A percentile compares a stretch with the other conserved stretches of the same genome.
phyloP scores from a whole-genome alignment of 257 asterid species.

The Solanum verrucosum region DNA sequence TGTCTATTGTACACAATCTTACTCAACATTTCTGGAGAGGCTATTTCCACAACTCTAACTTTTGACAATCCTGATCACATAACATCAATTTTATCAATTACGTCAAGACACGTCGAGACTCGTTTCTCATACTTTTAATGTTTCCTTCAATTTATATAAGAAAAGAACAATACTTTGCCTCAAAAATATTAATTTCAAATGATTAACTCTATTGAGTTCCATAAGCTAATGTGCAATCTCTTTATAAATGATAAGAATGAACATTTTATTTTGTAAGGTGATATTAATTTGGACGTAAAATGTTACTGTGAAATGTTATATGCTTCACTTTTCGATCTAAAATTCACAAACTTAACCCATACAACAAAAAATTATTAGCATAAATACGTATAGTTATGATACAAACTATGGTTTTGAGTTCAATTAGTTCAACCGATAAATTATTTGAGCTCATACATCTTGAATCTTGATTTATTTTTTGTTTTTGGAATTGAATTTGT shows the following conservation, averaged over 20 bases:
- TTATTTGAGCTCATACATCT: neutral
- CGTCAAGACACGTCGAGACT: fast-evolving
- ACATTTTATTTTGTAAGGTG: neutral
- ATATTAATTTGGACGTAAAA: neutral
- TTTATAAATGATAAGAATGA: neutral
- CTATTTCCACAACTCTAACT: fast-evolving
- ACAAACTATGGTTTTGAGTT: neutral
- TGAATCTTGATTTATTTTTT: neutral
- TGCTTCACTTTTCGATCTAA: neutral
- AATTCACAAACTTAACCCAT: neutral
- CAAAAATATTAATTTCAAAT: neutral
- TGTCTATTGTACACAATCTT: neutral
- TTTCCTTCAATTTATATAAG: neutral
- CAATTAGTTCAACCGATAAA: neutral
- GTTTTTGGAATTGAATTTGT: neutral
- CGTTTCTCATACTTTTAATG: neutral
- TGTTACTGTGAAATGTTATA: neutral
- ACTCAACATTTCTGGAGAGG: neutral
- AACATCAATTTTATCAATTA: neutral
- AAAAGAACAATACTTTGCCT: fast-evolving
- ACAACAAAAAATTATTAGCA: neutral
- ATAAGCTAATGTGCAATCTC: neutral
- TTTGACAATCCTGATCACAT: neutral
- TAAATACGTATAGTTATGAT: neutral
- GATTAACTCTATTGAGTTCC: neutral